A percentile compares a stretch with the other conserved stretches of the same genome.
These are phyloP conservation scores for Lodderomyces pseudojiufengensis DNA, from an alignment of 1,139 yeast species.

Conservation along the genomic window DNA sequence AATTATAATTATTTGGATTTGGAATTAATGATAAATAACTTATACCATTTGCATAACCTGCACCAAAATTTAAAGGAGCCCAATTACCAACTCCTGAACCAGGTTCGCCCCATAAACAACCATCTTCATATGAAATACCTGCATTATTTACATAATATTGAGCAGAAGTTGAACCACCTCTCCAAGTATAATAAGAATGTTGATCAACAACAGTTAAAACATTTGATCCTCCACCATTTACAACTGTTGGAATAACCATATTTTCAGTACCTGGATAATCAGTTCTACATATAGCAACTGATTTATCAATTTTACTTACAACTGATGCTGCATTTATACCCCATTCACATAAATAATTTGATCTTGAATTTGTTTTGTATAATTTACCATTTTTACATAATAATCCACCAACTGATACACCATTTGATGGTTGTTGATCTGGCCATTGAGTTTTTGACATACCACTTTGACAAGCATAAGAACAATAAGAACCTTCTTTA, in stretches of 20 bases:
- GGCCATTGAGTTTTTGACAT: conserved; percentile 99
- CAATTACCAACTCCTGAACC: conserved; percentile 92
- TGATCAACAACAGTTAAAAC: conserved; percentile 79
- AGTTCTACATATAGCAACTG: conserved; percentile 90
- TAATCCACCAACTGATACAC: conserved; percentile 90
- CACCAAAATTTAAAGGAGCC: conserved; percentile 96
- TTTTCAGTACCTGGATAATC: conserved; percentile 99
- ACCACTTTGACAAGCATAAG: conserved; percentile 95
- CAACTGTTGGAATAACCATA: conserved; percentile 91
- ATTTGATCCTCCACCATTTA: conserved; percentile 60
- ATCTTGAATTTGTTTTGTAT: conserved; percentile 66
- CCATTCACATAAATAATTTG: conserved; percentile 76
- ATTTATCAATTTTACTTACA: conserved; percentile 56
- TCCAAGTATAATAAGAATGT: conserved; percentile 75
- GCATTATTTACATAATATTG: conserved; percentile 98
- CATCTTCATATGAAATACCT: conserved; percentile 83
- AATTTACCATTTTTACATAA: conserved; percentile 74
- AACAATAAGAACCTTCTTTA: conserved; percentile 87
- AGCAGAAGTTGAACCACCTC: conserved; percentile 79
- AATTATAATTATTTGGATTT: conserved; percentile 78
- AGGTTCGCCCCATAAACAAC: conserved; percentile 87
- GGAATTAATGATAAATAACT: conserved; percentile 91
- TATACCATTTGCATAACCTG: conserved; percentile 76
- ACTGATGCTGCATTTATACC: conserved; percentile 70
- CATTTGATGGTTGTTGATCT: conserved; percentile 71